phyloP scores from a whole-genome alignment of 345 rosid genomes.

The Sonneratia alba region DNA sequence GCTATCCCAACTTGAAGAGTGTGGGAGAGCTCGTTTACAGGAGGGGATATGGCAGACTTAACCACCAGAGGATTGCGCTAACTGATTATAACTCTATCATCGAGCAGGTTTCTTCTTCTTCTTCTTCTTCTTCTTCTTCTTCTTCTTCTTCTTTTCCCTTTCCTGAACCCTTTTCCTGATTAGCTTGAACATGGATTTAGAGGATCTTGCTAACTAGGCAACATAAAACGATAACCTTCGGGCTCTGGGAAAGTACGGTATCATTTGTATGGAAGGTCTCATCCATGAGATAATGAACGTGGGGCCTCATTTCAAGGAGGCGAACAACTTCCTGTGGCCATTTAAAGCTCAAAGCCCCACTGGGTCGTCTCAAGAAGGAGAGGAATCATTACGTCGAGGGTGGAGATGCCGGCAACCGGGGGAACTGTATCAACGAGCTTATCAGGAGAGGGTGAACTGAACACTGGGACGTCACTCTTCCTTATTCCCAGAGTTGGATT shows the following conservation, averaged over 20 bases:
- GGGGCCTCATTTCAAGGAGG: conserved; percentile 91
- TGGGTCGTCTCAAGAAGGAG: conserved; percentile 77
- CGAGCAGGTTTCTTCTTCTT: conserved; percentile 65
- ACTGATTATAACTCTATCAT: conserved; percentile 70
- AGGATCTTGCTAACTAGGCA: background rate
- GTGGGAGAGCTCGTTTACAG: conserved; percentile 79
- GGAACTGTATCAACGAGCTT: conserved; percentile 60
- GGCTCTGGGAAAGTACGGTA: conserved; percentile 64
- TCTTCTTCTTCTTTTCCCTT: background rate
- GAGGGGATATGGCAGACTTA: conserved; percentile 77
- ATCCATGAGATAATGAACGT: conserved; percentile 83
- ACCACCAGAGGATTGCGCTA: conserved; percentile 63
- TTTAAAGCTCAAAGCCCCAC: conserved; percentile 84
- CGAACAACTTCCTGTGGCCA: conserved; percentile 83
- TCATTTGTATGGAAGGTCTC: conserved; percentile 68
- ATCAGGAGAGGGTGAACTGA: conserved; percentile 86
- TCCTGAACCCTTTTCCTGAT: background rate
- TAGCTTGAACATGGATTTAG: background rate
- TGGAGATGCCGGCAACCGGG: conserved; percentile 82
- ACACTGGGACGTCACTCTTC: background rate
- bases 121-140: no score
- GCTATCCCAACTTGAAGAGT: conserved; percentile 89
- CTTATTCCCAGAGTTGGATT: no score
- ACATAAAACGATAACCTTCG: conserved; percentile 6
- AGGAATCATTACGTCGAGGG: conserved; percentile 95